A percentile compares a stretch with the other conserved stretches of the same genome.
Conservation (phyloP, 2,329 filamentous ascomycete species). For the Claviceps fusiformis region DNA sequence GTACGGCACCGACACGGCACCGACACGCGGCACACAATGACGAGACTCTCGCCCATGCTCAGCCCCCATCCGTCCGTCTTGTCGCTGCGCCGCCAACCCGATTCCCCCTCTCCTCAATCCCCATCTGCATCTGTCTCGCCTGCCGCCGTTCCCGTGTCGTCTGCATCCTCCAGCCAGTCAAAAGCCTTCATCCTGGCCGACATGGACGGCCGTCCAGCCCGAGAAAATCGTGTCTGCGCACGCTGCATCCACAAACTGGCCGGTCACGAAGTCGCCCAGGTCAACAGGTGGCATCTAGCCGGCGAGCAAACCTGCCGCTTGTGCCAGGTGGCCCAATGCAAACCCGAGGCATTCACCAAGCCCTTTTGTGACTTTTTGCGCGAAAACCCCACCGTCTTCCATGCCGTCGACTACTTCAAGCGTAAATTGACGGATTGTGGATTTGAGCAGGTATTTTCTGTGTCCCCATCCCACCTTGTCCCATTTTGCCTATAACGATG, state of each 20-base stretch:
- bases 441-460: constrained; percentile 52
- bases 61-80: constrained; percentile 29
- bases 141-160: neutral
- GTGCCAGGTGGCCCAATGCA: constrained; percentile 25
- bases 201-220: constrained; percentile 22
- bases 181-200: constrained; percentile 35
- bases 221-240: constrained; percentile 24
- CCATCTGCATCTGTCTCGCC: constrained; percentile 4
- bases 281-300: constrained; percentile 17
- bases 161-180: constrained; percentile 8
- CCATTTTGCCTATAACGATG: too few species aligned
- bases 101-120: constrained; percentile 16
- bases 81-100: constrained; percentile 30
- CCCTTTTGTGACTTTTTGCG: constrained; percentile 82
- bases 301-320: constrained; percentile 19
- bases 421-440: constrained; percentile 57
- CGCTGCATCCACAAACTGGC: constrained; percentile 24
- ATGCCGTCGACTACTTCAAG: constrained; percentile 70
- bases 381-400: constrained; percentile 85
- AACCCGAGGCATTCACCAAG: constrained; percentile 57
- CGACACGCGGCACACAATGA: constrained; percentile 27
- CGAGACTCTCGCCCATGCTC: constrained; percentile 29
- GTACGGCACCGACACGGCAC: neutral
- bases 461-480: neutral
- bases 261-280: constrained; percentile 15